phyloP scores from a whole-genome alignment of 306 rosid species.

The Castanea crenata region DNA sequence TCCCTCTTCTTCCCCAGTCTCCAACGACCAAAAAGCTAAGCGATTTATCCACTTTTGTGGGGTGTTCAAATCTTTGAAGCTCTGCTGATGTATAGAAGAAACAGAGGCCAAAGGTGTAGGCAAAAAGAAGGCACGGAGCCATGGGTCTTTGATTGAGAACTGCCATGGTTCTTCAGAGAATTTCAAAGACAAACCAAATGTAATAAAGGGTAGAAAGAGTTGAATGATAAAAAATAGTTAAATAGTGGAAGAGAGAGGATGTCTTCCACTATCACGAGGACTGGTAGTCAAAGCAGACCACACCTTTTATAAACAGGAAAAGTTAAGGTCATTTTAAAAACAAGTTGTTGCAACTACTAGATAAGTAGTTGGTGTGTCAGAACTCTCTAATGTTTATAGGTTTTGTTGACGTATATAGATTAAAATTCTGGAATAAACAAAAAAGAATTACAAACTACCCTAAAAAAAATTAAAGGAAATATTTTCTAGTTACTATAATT shows the following conservation, averaged over 20 bases:
- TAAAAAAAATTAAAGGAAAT: too few species aligned
- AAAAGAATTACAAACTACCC: too few species aligned
- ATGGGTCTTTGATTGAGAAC: not conserved
- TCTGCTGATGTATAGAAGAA: conserved; percentile 34
- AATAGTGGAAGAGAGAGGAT: not conserved
- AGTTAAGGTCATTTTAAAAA: not conserved
- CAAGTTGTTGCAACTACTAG: too few species aligned
- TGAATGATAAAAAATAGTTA: not conserved
- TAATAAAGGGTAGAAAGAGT: not conserved
- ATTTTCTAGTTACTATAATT: too few species aligned
- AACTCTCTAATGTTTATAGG: too few species aligned
- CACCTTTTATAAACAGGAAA: not conserved
- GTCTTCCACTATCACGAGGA: too few species aligned
- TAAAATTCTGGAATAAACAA: too few species aligned
- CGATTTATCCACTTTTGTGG: conserved; percentile 37
- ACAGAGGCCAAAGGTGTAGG: conserved; percentile 23
- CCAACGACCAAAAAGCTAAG: conserved; percentile 55
- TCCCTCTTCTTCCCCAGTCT: conserved; percentile 63
- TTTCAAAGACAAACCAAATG: not conserved
- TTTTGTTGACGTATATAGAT: too few species aligned
- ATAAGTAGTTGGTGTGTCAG: too few species aligned
- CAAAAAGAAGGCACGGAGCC: conserved; percentile 14
- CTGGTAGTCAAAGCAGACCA: not conserved
- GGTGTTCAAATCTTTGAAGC: conserved; percentile 35
- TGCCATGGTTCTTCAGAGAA: conserved; percentile 15